phyloP scores from a whole-genome alignment of 768 basidiomycete species.

The Tephrocybe sp. region DNA sequence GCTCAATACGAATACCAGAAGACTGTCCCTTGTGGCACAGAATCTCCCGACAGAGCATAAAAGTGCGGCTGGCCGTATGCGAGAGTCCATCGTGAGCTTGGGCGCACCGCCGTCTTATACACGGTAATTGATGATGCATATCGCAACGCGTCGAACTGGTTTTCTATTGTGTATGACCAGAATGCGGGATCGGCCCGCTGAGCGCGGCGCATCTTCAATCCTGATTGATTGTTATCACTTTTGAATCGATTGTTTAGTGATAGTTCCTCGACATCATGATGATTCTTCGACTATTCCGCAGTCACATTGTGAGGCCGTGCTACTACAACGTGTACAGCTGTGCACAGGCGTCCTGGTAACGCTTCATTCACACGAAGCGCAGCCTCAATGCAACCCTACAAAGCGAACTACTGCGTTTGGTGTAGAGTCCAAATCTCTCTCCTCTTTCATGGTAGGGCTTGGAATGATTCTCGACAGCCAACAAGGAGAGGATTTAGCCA shows the following conservation, averaged over 20 bases:
- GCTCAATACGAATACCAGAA: neutral
- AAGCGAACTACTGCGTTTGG: too few species aligned
- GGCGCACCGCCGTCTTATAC: neutral
- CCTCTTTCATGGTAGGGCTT: neutral
- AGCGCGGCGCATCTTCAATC: too few species aligned
- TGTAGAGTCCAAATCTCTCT: too few species aligned
- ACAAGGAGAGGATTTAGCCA: neutral
- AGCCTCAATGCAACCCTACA: too few species aligned
- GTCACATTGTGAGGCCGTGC: neutral
- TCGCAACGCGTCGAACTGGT: too few species aligned
- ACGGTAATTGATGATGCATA: neutral
- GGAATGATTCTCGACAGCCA: slow-evolving; percentile 12
- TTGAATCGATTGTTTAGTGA: too few species aligned
- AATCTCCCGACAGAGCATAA: neutral
- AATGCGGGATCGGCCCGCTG: too few species aligned
- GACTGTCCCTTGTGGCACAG: too few species aligned
- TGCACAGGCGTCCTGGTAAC: too few species aligned
- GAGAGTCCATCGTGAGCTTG: neutral
- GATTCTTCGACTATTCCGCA: neutral
- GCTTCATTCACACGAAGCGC: slow-evolving; percentile 13
- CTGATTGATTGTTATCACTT: too few species aligned
- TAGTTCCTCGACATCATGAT: too few species aligned
- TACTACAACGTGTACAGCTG: neutral
- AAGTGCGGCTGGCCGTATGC: neutral
- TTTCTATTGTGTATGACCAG: too few species aligned